Conservation (phyloP, 2,329 filamentous ascomycete genomes). For the Aspergillus latus region DNA sequence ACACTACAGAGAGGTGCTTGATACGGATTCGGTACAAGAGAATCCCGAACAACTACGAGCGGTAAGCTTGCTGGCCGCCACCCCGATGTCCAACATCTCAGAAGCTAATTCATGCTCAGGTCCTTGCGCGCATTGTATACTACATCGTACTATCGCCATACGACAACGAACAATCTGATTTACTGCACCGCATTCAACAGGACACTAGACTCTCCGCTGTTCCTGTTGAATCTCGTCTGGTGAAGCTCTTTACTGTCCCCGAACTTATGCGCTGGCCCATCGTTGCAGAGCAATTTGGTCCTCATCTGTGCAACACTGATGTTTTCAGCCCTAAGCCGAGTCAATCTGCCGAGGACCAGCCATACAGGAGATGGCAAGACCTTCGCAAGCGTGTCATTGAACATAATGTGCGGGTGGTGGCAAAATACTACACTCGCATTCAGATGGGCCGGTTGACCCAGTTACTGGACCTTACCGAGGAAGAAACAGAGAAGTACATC, state of each 20-base stretch:
- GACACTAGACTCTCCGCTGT: slow-evolving; percentile 80
- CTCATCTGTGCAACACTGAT: slow-evolving; percentile 83
- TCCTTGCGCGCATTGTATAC: slow-evolving; percentile 93
- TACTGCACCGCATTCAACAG: slow-evolving; percentile 86
- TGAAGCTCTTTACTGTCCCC: slow-evolving; percentile 91
- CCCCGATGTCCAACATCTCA: neutral
- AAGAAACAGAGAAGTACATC: slow-evolving; percentile 99
- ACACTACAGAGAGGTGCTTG: slow-evolving; percentile 92
- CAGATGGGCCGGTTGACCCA: slow-evolving; percentile 86
- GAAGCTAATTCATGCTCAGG: slow-evolving; percentile 49
- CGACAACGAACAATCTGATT: slow-evolving; percentile 97
- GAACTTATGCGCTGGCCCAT: slow-evolving; percentile 99
- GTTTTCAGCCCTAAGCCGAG: slow-evolving; percentile 71
- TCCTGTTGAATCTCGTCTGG: slow-evolving; percentile 75
- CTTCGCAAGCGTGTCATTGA: slow-evolving; percentile 97
- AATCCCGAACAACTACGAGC: slow-evolving; percentile 82
- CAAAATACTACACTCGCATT: slow-evolving; percentile 98
- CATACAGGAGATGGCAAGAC: slow-evolving; percentile 85
- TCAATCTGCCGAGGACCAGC: slow-evolving; percentile 72
- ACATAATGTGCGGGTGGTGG: slow-evolving; percentile 95
- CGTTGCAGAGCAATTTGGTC: slow-evolving; percentile 83
- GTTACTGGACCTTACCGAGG: slow-evolving; percentile 85
- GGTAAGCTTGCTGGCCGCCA: slow-evolving; percentile 55
- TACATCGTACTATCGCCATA: slow-evolving; percentile 95
- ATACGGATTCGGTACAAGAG: slow-evolving; percentile 92